A percentile compares a stretch with the other conserved stretches of the same genome.
Evolutionary conservation across 257 asterid genomes (phyloP).

Genomic region (Verbascum thapsus): DNA sequence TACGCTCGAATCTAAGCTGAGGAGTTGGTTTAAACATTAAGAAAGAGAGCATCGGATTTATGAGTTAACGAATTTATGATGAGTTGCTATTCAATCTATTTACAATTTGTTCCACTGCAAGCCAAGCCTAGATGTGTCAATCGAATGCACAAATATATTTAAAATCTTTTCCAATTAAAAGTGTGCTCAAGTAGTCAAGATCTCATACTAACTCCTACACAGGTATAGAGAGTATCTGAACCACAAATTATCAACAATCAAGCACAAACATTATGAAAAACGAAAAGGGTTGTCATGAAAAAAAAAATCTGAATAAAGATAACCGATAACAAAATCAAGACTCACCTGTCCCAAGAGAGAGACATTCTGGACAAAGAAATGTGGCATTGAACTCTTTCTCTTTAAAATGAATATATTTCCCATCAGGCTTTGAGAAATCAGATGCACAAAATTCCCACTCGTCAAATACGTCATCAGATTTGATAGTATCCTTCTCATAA

Average conservation of each 20-base stretch:
- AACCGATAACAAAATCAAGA: conserved; percentile 7
- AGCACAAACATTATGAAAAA: neutral
- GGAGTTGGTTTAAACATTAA: no score
- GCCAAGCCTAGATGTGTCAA: no score
- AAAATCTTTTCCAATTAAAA: no score
- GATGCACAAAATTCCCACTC: conserved; percentile 91
- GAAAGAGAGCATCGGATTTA: no score
- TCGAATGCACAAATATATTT: no score
- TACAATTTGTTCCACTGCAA: no score
- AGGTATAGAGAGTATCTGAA: no score
- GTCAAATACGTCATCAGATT: conserved; percentile 56
- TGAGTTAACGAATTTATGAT: no score
- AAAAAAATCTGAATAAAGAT: neutral
- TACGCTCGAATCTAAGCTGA: no score
- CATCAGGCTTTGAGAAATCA: conserved; percentile 60
- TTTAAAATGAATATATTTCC: conserved; percentile 50
- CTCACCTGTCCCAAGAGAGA: conserved; percentile 36
- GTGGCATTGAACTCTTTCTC: conserved; percentile 48
- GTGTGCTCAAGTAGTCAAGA: no score
- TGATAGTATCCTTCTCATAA: conserved; percentile 68
- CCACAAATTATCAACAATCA: neutral
- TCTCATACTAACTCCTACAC: no score
- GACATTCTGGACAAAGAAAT: conserved; percentile 48
- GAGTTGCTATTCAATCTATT: no score
- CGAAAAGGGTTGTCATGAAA: neutral